Evolutionary conservation across 208 protist genomes (phyloP), one percentile per base, ranked within the genome.

Genomic region (Acanthamoeba lenticulata): DNA sequence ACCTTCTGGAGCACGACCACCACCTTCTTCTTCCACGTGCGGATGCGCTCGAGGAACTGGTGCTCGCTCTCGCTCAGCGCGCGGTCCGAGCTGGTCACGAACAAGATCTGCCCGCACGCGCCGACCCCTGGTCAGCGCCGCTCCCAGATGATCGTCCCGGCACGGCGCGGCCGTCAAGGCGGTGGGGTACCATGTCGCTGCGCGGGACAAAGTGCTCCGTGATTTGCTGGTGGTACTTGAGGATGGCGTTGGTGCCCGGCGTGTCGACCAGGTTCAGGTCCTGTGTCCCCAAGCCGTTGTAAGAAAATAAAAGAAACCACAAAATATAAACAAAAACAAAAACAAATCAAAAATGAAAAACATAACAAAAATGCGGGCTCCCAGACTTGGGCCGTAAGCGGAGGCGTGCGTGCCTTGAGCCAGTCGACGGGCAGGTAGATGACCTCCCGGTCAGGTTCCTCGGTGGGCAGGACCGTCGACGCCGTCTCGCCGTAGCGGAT

Each of bases 131-230:
- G 72, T 83, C 19, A 83, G 21, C 72, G 0, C 90, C 15, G 55
- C 55, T 62, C 19, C 55, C 15, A 62, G 55, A 62, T 62, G 24
- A 62, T 15, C 13, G 13, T 13, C n/a, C 13, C 36, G 21, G 29
- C 32, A 44, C 0, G n/a, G 36, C 13, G 17, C 32, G 29, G 27
- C n/a, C 0, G 11, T 0, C 21, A 27, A 77, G 13, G 34, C 17
- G 19, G 32, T 55, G 2, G 24, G 32, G 21, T 17, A 94, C 62
- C 67, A 95, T 88, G 86, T 95, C 95, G 60, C 49, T 85, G 19
- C 94, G 83, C 29, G 95, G 95, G 17, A 96, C 62, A 42, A 96
- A 96, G 29, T 96, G 92, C 45, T 96, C 95, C 0, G 95, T 96
- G 17, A 96, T 96, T 38, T 95, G 79, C 90, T 96, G 95, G 86